Percentiles rank a stretch among this genome's conserved stretches.
These are phyloP conservation scores for Populus trichocarpa DNA, from an alignment of 441 rosid genomes.

Conservation along the genomic window DNA sequence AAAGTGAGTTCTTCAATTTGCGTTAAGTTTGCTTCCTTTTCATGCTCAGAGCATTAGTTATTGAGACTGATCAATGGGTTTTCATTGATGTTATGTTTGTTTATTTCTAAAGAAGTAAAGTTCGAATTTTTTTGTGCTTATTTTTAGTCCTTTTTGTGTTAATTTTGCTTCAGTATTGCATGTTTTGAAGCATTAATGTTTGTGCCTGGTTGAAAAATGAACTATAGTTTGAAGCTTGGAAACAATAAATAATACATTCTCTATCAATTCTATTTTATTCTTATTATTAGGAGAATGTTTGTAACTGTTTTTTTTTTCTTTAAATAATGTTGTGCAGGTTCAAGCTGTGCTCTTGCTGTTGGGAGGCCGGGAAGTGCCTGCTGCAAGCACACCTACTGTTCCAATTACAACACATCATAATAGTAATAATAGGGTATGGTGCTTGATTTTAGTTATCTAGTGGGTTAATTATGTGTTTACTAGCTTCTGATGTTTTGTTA, in stretches of 20 bases:
- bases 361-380: slow-evolving; percentile 57
- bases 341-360: slow-evolving; percentile 65
- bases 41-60: too few relatives aligned
- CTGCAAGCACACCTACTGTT: slow-evolving; percentile 28
- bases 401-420: slow-evolving; percentile 32
- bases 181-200: too few relatives aligned
- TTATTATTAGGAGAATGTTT: not conserved
- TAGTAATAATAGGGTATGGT: slow-evolving; percentile 37
- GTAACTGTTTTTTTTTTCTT: not conserved
- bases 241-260: not conserved
- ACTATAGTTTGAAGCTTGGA: not conserved
- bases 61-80: not conserved
- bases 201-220: too few relatives aligned
- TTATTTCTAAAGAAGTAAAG: not conserved
- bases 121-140: not conserved
- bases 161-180: not conserved
- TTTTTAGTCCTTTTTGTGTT: not conserved
- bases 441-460: slow-evolving; percentile 5
- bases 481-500: slow-evolving; percentile 16
- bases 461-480: not conserved
- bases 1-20: slow-evolving; percentile 34
- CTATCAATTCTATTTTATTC: not conserved
- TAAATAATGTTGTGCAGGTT: slow-evolving; percentile 37
- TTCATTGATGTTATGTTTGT: not conserved
- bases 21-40: too few relatives aligned